phyloP scores from a whole-genome alignment of 345 rosid genomes.

The Microthlaspi erraticum region DNA sequence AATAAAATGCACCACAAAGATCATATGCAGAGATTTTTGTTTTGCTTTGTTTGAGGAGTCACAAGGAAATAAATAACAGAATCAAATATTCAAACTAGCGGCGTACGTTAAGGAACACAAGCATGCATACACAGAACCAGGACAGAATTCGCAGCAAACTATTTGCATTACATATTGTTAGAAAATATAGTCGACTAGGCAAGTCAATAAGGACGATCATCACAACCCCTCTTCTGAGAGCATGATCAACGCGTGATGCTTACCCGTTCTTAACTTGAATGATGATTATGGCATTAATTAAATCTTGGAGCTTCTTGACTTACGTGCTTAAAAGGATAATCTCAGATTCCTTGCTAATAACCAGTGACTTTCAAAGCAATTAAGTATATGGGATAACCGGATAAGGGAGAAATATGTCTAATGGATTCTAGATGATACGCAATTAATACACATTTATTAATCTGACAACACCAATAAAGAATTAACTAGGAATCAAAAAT shows the following conservation, averaged over 20 bases:
- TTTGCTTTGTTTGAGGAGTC: slow-evolving; percentile 7
- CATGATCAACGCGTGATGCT: no score
- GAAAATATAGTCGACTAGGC: not conserved
- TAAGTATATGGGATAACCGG: slow-evolving; percentile 9
- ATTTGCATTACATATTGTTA: slow-evolving; percentile 9
- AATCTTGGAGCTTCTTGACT: slow-evolving; percentile 15
- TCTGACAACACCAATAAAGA: slow-evolving; percentile 7
- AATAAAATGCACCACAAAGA: slow-evolving; percentile 32
- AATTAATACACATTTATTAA: slow-evolving; percentile 22
- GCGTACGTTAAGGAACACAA: slow-evolving; percentile 36
- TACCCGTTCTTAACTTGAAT: no score
- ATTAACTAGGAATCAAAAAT: slow-evolving; percentile 5
- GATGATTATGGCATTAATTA: slow-evolving; percentile 12
- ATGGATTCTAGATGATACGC: slow-evolving; percentile 31
- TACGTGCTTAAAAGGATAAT: slow-evolving; percentile 19
- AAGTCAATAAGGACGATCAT: slow-evolving; percentile 25
- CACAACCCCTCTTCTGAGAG: slow-evolving; percentile 1
- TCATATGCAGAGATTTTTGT: not conserved
- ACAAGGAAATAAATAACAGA: slow-evolving; percentile 5
- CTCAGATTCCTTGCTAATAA: slow-evolving; percentile 19
- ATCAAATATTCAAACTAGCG: slow-evolving; percentile 24
- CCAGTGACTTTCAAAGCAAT: slow-evolving; percentile 33
- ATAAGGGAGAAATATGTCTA: not conserved
- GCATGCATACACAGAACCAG: slow-evolving; percentile 25
- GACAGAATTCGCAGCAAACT: slow-evolving; percentile 14